phyloP scores from a whole-genome alignment of 495 filamentous ascomycete genomes.

The Massariosphaeria phaeospora region DNA sequence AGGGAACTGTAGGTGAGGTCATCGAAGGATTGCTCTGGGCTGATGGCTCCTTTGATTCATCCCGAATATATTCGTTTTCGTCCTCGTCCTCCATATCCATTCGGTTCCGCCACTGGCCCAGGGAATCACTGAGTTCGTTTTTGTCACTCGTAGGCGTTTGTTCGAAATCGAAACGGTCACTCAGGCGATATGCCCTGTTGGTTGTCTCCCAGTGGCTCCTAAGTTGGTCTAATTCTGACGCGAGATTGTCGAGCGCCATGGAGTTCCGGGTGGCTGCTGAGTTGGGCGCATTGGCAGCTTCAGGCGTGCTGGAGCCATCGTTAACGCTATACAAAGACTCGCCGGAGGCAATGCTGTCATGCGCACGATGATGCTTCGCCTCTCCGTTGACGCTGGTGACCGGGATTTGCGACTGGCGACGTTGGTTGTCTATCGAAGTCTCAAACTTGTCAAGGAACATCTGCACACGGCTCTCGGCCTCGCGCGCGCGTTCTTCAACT shows the following conservation, averaged over 20 bases:
- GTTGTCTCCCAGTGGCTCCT: conserved; percentile 91
- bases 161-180: conserved; percentile 82
- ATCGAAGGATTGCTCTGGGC: background rate
- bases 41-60: background rate
- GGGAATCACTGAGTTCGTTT: conserved; percentile 29
- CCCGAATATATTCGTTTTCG: background rate
- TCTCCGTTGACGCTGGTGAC: conserved; percentile 38
- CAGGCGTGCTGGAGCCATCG: conserved; percentile 23
- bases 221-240: conserved; percentile 82
- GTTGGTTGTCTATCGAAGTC: conserved; percentile 87
- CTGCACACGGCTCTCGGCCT: conserved; percentile 89
- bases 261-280: conserved; percentile 61
- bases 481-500: conserved; percentile 74
- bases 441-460: conserved; percentile 92
- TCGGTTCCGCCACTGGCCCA: conserved; percentile 35
- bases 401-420: conserved; percentile 64
- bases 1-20: conserved; percentile 1
- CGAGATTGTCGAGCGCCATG: conserved; percentile 83
- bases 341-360: conserved; percentile 33
- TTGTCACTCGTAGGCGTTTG: conserved; percentile 48
- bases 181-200: conserved; percentile 87
- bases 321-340: conserved; percentile 31
- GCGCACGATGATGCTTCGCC: conserved; percentile 27
- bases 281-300: conserved; percentile 24
- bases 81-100: conserved; percentile 34